Conservation (phyloP, 768 basidiomycete genomes). For the Phallus indusiatus region DNA sequence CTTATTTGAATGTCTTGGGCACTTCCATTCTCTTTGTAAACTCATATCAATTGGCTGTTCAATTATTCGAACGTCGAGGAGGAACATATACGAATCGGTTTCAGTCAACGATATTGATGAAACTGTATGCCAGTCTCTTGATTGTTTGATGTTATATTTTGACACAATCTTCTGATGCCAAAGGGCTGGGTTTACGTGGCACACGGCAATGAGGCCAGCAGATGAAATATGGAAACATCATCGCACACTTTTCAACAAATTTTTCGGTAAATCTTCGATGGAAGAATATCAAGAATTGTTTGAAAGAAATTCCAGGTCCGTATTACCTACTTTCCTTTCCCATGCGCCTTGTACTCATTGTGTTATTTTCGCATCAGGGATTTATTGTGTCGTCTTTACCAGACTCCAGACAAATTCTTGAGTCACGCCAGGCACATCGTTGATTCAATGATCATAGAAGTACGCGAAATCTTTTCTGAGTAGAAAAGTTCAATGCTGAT, state of each 20-base stretch:
- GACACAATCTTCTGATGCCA: not conserved
- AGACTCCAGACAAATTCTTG: not conserved
- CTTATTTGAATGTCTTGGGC: not conserved
- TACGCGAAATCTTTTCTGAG: not conserved
- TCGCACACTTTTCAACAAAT: not conserved
- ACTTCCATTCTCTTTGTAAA: not conserved
- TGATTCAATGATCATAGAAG: not conserved
- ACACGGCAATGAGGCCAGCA: not conserved
- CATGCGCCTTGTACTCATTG: not conserved
- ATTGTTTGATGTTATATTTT: not conserved
- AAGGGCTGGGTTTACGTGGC: not conserved
- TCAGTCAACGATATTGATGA: not conserved
- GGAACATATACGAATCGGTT: not conserved
- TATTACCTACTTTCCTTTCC: not conserved
- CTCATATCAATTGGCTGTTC: not conserved
- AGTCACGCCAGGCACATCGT: not conserved
- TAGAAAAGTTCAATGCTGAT: too few species aligned
- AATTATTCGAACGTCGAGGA: not conserved
- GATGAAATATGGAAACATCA: not conserved
- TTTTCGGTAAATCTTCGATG: not conserved
- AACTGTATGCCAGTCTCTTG: not conserved
- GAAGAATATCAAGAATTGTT: not conserved
- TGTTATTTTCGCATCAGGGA: not conserved
- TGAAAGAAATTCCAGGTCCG: not conserved
- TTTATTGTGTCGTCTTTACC: not conserved